A percentile compares a stretch with the other conserved stretches of the same genome.
Evolutionary conservation across 257 asterid genomes (phyloP).

Genomic region (Solanum virginianum): DNA sequence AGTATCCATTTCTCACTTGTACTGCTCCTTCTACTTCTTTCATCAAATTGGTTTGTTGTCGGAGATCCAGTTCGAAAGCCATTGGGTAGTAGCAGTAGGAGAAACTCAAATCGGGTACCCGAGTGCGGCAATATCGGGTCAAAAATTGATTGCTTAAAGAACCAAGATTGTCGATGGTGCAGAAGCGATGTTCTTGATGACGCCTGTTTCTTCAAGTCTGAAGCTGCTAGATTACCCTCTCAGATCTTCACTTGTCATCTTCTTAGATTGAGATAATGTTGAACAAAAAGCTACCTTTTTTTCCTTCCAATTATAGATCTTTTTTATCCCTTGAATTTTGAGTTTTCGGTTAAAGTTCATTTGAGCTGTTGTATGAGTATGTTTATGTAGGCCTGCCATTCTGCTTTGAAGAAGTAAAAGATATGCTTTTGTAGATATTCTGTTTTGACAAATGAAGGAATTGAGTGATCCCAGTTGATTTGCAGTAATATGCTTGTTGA

Average conservation of each 20-base stretch:
- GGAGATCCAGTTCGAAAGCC: constrained; percentile 3
- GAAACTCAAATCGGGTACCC: neutral
- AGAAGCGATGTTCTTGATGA: constrained; percentile 21
- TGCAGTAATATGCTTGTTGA: neutral
- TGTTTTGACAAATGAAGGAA: neutral
- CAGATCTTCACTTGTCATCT: constrained; percentile 22
- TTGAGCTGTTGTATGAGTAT: neutral
- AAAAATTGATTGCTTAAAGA: constrained; percentile 10
- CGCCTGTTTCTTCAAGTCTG: constrained; percentile 21
- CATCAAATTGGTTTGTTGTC: neutral
- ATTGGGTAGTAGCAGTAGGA: neutral
- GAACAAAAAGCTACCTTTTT: neutral
- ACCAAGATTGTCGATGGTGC: constrained; percentile 23
- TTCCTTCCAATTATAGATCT: neutral
- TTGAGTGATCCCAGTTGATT: neutral
- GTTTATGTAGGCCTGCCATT: neutral
- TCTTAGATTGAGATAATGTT: neutral
- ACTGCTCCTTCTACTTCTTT: constrained; percentile 2
- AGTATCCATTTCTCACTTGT: neutral
- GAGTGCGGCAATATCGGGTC: constrained; percentile 8
- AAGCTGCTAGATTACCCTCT: constrained; percentile 28
- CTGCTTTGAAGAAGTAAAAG: neutral
- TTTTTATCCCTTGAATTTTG: neutral
- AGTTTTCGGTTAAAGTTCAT: neutral
- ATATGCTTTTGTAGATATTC: neutral